Percentiles rank a stretch among this genome's conserved stretches.
Evolutionary conservation across 2,329 filamentous ascomycete genomes (phyloP).

Genomic region (Zarea fungicola): DNA sequence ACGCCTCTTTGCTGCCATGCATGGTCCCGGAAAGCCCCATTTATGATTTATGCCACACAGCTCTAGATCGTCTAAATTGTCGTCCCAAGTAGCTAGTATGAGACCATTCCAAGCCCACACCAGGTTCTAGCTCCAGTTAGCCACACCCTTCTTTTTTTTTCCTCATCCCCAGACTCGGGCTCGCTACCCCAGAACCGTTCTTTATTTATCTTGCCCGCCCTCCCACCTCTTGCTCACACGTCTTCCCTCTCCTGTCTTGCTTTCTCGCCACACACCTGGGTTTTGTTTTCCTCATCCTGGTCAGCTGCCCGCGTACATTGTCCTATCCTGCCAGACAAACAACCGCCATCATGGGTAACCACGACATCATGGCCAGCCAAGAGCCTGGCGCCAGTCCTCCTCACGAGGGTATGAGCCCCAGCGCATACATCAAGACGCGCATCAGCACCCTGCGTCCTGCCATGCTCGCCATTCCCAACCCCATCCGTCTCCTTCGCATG

Average conservation of each 20-base stretch:
- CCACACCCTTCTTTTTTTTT: not conserved
- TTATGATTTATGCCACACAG: no score
- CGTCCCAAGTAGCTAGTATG: no score
- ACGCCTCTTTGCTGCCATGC: no score
- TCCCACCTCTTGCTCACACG: not conserved
- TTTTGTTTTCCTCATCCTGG: not conserved
- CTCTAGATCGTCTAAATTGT: no score
- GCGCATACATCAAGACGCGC: conserved; percentile 47
- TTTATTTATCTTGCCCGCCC: not conserved
- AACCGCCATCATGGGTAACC: conserved; percentile 11
- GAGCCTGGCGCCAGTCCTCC: conserved; percentile 30
- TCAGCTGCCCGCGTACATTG: not conserved
- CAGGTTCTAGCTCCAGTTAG: not conserved
- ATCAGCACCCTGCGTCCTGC: conserved; percentile 52
- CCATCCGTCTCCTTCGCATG: conserved; percentile 43
- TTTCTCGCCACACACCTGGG: not conserved
- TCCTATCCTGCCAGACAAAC: not conserved
- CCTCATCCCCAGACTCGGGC: not conserved
- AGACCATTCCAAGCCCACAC: no score
- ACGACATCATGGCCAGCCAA: conserved; percentile 20
- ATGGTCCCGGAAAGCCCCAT: no score
- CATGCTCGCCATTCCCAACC: conserved; percentile 50
- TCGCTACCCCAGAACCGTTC: not conserved
- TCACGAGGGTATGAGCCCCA: conserved; percentile 44
- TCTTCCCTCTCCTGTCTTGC: not conserved